Evolutionary conservation across 2,329 filamentous ascomycete species (phyloP), one percentile per base, ranked within the genome.

Genomic region (Esteya vermicola): DNA sequence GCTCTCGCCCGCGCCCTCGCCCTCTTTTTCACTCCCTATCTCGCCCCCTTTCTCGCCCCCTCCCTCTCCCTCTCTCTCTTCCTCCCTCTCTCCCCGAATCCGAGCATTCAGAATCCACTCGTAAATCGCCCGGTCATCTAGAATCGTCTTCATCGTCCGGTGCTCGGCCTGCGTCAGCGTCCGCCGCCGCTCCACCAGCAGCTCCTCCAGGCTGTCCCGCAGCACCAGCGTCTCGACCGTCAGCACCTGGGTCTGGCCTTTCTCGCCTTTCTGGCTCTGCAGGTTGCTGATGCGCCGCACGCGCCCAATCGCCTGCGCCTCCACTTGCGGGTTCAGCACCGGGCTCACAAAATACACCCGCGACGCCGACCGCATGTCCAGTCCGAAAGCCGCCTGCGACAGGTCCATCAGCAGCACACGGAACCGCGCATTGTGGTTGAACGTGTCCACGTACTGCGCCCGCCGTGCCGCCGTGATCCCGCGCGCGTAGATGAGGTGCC

Each of bases 261-360:
- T n/a, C n/a, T n/a, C n/a, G n/a, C n/a, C n/a, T n/a, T n/a, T n/a
- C 0, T 77, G 73, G 44, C 73, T 78, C 40, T 65, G 77, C 56
- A n/a, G n/a, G n/a, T 95, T 88, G 10, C 85, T 86, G 50, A 95
- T 93, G 12, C 89, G 72, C 48, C 93, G 81, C 0, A 83, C 85
- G 53, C 89, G 78, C 44, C 93, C 93, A 46, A 95, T 85, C 0
- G 89, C 89, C 57, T 96, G 89, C 2, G 83, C 85, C 55, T 93
- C 84, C 1, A 93, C 71, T 47, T 83, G 75, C 0, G 85, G 85
- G 39, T 88, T 82, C 54, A 91, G 80, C 12, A 93, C 84, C 0
- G 89, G 88, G 47, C 81, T 89, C 41, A 93, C 71, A 46, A 96
- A 95, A 58, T 86, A 93, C 9, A 96, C 79, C 3, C 89, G 68